Base-by-base conservation (phyloP, 805 yeast genomes). In the Isabelozyma pseudorhagii region DNA sequence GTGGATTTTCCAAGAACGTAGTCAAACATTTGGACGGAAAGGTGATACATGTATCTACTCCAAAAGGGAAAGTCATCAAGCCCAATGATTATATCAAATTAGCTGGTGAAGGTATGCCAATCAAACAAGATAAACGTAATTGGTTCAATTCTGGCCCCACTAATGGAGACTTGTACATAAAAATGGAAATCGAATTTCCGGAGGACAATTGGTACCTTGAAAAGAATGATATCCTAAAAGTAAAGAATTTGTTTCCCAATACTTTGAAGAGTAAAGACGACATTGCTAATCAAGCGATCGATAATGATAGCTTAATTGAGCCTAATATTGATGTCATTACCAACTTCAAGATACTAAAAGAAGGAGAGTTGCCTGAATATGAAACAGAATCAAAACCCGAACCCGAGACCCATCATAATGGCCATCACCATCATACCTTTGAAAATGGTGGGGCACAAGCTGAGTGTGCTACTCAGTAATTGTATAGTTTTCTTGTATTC, bases 101-200 rank as follows among this genome's bases (percentile, higher is more conserved):
- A 10, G 66, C 75, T 39, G 79, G 79, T 40, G 96, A 90, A 64
- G 97, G 97, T 5, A 89, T 93, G 96, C 97, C 97, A 0, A 59
- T 79, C 5, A 68, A 70, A 50, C 55, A 57, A n/a, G 50, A 50
- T 42, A 45, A 54, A n/a, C 39, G 48, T 15, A 50, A 55, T 1
- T 69, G 76, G 73, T 70, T 68, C 47, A 54, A 60, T 13, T 52
- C 66, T 4, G 62, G 51, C 10, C 60, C 56, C 52, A 59, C 56
- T 46, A 70, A 70, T 42, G 97, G 97, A 25, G 88, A 88, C 63
- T 69, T 91, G 54, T 90, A 82, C 59, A 73, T 91, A 14, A 80
- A 76, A 46, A 66, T 89, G n/a, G 81, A 80, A 17, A 82, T 92
- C 46, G 89, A 84, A 57, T 91, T 92, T 64, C 97, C 97, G 2